Evolutionary conservation across 1,139 yeast genomes (phyloP).

Genomic region (Candida smagusa): DNA sequence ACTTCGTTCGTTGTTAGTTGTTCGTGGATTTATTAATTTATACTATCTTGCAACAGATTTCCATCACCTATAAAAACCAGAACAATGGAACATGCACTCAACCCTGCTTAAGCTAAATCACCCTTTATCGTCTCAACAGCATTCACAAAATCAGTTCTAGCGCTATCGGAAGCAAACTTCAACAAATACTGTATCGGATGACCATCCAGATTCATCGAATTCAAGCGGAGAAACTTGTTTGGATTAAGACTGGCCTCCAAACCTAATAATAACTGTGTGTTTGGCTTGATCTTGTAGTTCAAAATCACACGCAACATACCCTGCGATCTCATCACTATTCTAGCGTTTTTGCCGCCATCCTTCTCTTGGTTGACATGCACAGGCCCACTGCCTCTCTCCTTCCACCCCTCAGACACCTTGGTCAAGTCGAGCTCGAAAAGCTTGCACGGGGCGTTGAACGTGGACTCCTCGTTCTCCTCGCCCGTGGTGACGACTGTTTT

Average conservation of each 20-base stretch:
- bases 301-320: slow-evolving; percentile 81
- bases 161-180: slow-evolving; percentile 62
- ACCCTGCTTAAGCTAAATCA: no score
- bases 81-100: no score
- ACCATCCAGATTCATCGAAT: slow-evolving; percentile 47
- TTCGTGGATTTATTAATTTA: no score
- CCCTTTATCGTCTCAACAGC: slow-evolving; percentile 42
- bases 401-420: slow-evolving; percentile 78
- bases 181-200: slow-evolving; percentile 81
- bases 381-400: slow-evolving; percentile 89
- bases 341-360: slow-evolving; percentile 26
- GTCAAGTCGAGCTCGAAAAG: slow-evolving; percentile 72
- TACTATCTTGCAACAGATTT: no score
- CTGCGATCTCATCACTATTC: slow-evolving; percentile 89
- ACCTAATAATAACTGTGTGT: slow-evolving; percentile 66
- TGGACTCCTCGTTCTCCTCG: slow-evolving; percentile 78
- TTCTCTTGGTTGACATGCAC: slow-evolving; percentile 70
- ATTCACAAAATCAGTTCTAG: slow-evolving; percentile 57
- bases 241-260: slow-evolving; percentile 78
- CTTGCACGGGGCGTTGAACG: slow-evolving; percentile 72
- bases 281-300: slow-evolving; percentile 61
- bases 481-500: slow-evolving; percentile 71
- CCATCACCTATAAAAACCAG: no score
- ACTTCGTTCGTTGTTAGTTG: no score
- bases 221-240: slow-evolving; percentile 76